A percentile compares a stretch with the other conserved stretches of the same genome.
phyloP scores from a whole-genome alignment of 2,329 filamentous ascomycete species.

The Eutypa lata region DNA sequence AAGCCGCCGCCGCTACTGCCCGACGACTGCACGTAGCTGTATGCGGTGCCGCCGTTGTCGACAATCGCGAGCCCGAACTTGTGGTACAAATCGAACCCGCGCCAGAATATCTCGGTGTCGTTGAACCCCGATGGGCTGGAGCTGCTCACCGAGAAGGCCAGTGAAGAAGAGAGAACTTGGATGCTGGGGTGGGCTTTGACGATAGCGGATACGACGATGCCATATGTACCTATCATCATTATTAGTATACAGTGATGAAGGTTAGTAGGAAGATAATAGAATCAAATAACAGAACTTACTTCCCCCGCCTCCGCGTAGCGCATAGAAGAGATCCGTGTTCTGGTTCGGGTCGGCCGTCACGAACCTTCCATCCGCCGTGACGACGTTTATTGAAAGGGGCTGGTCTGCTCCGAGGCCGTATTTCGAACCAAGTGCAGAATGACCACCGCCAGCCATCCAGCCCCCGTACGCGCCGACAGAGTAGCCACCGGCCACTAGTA shows the following conservation, averaged over 20 bases:
- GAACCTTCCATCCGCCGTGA: slow-evolving; percentile 43
- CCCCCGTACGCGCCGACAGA: slow-evolving; percentile 45
- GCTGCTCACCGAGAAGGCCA: slow-evolving; percentile 15
- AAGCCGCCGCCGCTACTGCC: slow-evolving; percentile 26
- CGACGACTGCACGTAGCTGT: slow-evolving; percentile 29
- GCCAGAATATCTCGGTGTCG: slow-evolving; percentile 25
- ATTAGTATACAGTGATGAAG: slow-evolving; percentile 2
- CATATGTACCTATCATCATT: slow-evolving; percentile 21
- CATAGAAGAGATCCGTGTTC: slow-evolving; percentile 56
- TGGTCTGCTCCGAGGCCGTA: slow-evolving; percentile 52
- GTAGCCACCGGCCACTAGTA: slow-evolving; percentile 29
- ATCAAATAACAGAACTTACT: slow-evolving; percentile 13
- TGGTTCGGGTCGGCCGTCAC: slow-evolving; percentile 41
- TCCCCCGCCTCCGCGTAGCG: slow-evolving; percentile 50
- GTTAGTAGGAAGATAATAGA: no score
- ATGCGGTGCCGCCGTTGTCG: slow-evolving; percentile 33
- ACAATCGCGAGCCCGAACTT: slow-evolving; percentile 30
- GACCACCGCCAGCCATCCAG: slow-evolving; percentile 50
- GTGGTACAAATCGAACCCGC: slow-evolving; percentile 30
- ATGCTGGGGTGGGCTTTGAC: slow-evolving; percentile 26
- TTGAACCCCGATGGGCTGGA: slow-evolving; percentile 5
- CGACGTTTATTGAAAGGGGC: slow-evolving; percentile 42
- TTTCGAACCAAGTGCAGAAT: slow-evolving; percentile 41
- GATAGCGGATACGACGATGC: slow-evolving; percentile 28
- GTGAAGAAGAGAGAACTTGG: slow-evolving; percentile 15